Conservation (phyloP, 768 basidiomycete species). For the Butyriboletus loyo region DNA sequence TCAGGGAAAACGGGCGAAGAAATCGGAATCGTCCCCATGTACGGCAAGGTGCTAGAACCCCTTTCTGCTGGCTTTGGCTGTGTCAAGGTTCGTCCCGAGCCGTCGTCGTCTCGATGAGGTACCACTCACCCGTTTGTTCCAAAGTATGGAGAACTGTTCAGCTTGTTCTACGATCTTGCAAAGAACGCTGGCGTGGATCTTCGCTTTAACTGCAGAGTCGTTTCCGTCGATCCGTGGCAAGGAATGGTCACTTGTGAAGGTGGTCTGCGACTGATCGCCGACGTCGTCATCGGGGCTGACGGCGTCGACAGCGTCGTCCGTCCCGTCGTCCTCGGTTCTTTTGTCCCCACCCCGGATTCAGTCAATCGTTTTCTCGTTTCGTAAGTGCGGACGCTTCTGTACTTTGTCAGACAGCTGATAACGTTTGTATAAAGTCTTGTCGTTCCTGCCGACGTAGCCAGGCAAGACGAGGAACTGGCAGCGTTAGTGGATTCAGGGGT, state of each 20-base stretch:
- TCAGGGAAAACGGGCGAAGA: constrained; percentile 41
- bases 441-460: constrained; percentile 15
- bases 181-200: constrained; percentile 45
- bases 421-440: constrained; percentile 5
- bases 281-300: constrained; percentile 61
- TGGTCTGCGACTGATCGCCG: constrained; percentile 43
- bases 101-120: background rate
- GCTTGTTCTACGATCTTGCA: constrained; percentile 47
- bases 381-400: constrained; percentile 1
- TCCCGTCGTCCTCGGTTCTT: constrained; percentile 29
- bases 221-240: constrained; percentile 32
- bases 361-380: constrained; percentile 15
- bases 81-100: constrained; percentile 39
- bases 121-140: background rate
- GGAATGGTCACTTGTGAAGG: constrained; percentile 32
- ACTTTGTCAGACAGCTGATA: background rate
- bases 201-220: constrained; percentile 39
- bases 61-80: constrained; percentile 45
- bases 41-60: constrained; percentile 42
- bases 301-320: constrained; percentile 47
- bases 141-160: constrained; percentile 53
- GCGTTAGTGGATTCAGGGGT: constrained; percentile 4
- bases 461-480: constrained; percentile 18
- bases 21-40: constrained; percentile 44
- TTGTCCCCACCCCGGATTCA: constrained; percentile 2